A percentile compares a stretch with the other conserved stretches of the same genome.
phyloP scores from a whole-genome alignment of 345 rosid genomes.

The Ailanthus altissimus region DNA sequence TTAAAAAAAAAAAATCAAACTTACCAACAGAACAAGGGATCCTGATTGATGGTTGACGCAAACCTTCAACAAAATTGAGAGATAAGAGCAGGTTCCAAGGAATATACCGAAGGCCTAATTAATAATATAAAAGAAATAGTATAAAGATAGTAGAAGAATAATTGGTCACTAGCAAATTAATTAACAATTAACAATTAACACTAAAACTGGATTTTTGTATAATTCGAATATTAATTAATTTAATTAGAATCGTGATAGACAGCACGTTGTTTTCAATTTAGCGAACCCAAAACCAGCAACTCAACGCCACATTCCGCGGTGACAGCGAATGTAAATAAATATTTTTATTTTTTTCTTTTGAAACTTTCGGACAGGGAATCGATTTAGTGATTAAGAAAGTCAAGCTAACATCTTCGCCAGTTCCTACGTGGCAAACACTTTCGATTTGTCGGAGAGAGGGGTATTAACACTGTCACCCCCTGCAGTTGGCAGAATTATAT shows the following conservation, averaged over 20 bases:
- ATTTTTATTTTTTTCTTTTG: too few species aligned
- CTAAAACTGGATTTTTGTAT: too few species aligned
- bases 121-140: background rate
- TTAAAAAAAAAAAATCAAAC: background rate
- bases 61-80: background rate
- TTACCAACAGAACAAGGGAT: constrained; percentile 1
- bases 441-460: too few species aligned
- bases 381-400: too few species aligned
- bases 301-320: background rate
- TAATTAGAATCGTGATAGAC: background rate
- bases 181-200: background rate
- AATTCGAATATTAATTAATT: background rate
- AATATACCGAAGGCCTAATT: background rate
- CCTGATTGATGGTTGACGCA: constrained; percentile 17
- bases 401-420: too few species aligned
- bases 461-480: too few species aligned
- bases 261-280: constrained; percentile 13
- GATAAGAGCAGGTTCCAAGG: constrained; percentile 7
- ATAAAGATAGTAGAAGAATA: background rate
- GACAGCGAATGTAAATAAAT: background rate
- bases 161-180: background rate
- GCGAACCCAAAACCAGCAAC: constrained; percentile 11
- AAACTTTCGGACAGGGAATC: background rate
- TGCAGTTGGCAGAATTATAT: too few species aligned
- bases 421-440: too few species aligned